These are phyloP conservation scores for Oxalis stricta DNA, from an alignment of 441 rosid species.

Conservation along the genomic window DNA sequence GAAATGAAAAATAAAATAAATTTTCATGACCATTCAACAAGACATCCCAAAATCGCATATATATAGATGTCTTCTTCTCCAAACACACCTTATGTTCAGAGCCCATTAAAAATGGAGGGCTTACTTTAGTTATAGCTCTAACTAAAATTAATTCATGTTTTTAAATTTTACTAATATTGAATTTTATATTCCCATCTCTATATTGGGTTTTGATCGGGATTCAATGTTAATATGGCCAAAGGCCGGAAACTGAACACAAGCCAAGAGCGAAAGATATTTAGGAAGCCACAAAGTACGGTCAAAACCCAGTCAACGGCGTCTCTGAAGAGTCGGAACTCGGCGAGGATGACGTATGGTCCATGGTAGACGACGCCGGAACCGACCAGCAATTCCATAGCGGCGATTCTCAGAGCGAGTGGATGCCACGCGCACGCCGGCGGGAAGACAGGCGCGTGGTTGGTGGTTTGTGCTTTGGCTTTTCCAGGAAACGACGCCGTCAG, in stretches of 20 bases:
- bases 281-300: conserved; percentile 38
- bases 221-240: conserved; percentile 42
- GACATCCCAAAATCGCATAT: conserved; percentile 22
- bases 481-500: conserved; percentile 22
- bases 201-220: no score
- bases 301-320: conserved; percentile 17
- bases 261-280: conserved; percentile 52
- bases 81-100: conserved; percentile 18
- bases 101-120: conserved; percentile 12
- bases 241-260: conserved; percentile 60
- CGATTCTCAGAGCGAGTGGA: conserved; percentile 23
- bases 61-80: conserved; percentile 17
- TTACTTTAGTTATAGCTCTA: not conserved
- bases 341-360: conserved; percentile 87
- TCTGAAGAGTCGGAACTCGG: conserved; percentile 43
- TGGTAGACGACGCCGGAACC: conserved; percentile 34
- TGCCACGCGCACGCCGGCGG: conserved; percentile 16
- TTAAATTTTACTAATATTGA: no score
- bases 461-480: conserved; percentile 61
- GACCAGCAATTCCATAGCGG: conserved; percentile 6
- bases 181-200: no score
- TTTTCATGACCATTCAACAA: not conserved
- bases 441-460: conserved; percentile 32
- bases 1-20: no score
- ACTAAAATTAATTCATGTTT: no score